Percentiles rank a stretch among this genome's conserved stretches.
Evolutionary conservation across 2,329 filamentous ascomycete species (phyloP).

Genomic region (Geosmithia putterillii): DNA sequence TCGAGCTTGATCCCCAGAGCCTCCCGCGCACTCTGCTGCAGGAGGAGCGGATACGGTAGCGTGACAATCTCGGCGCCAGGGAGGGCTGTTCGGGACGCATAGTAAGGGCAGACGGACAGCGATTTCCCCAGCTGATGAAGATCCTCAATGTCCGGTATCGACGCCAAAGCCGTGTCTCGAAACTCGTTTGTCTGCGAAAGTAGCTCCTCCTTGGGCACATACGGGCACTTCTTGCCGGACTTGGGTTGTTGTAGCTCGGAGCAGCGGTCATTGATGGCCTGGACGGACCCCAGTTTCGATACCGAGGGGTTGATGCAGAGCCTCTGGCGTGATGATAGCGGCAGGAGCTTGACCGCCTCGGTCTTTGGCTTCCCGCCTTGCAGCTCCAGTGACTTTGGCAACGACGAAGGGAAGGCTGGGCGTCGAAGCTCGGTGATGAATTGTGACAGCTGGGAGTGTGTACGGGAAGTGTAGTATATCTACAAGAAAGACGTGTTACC

Average conservation of each 20-base stretch:
- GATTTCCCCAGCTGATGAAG: constrained; percentile 65
- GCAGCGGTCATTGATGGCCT: constrained; percentile 88
- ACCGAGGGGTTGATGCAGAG: constrained; percentile 85
- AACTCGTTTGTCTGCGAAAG: constrained; percentile 64
- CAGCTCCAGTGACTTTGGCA: constrained; percentile 34
- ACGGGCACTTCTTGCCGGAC: constrained; percentile 52
- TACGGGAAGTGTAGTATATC: constrained; percentile 87
- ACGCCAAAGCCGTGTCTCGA: constrained; percentile 72
- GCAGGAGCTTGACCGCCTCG: constrained; percentile 59
- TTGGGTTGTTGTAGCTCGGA: constrained; percentile 73
- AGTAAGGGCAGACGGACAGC: constrained; percentile 83
- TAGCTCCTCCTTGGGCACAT: constrained; percentile 67
- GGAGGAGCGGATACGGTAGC: constrained; percentile 77
- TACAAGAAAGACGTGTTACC: constrained; percentile 23
- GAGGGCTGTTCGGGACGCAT: constrained; percentile 81
- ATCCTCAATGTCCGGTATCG: constrained; percentile 87
- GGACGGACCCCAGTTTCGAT: constrained; percentile 52
- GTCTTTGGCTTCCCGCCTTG: constrained; percentile 11
- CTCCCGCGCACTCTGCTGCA: constrained; percentile 79
- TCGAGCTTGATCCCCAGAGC: constrained; percentile 79
- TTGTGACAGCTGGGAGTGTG: constrained; percentile 82
- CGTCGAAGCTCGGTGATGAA: constrained; percentile 74
- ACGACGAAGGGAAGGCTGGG: constrained; percentile 62
- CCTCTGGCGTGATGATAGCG: constrained; percentile 76
- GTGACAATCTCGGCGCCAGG: constrained; percentile 80